Conservation (phyloP, 192 early-diverging fungal genomes). For the Backusella tuberculispora region DNA sequence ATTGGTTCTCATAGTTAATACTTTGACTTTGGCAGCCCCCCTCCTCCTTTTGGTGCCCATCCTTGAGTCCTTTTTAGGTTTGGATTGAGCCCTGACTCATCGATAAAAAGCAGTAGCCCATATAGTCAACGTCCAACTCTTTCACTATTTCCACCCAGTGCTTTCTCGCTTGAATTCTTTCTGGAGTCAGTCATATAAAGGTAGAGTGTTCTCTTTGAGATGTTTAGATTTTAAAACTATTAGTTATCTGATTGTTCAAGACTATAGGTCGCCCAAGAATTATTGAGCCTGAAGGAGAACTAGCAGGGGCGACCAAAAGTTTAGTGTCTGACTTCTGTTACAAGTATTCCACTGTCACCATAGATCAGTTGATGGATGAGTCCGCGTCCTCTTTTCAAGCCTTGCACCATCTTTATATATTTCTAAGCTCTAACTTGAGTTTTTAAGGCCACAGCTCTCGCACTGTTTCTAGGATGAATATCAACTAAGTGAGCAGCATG, state of each 20-base stretch:
- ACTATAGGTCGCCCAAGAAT: not conserved
- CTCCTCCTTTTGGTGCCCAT: not conserved
- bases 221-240: not conserved
- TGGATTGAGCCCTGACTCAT: slow-evolving; percentile 15
- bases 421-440: not conserved
- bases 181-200: not conserved
- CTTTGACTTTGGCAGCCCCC: slow-evolving; percentile 19
- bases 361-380: not conserved
- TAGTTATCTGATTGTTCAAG: not conserved
- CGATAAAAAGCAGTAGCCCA: slow-evolving; percentile 17
- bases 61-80: slow-evolving; percentile 20
- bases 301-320: too few species aligned
- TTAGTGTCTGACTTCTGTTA: too few species aligned
- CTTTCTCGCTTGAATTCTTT: too few species aligned
- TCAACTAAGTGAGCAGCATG: slow-evolving; percentile 21
- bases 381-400: not conserved
- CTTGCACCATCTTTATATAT: not conserved
- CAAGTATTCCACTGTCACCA: not conserved
- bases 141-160: too few species aligned
- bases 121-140: slow-evolving; percentile 12
- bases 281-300: not conserved
- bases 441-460: slow-evolving; percentile 7
- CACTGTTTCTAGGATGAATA: slow-evolving; percentile 14
- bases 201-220: slow-evolving; percentile 8
- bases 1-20: too few species aligned